Conservation (phyloP, 148 eudicot genomes). For the Vaccinium corymbosum region DNA sequence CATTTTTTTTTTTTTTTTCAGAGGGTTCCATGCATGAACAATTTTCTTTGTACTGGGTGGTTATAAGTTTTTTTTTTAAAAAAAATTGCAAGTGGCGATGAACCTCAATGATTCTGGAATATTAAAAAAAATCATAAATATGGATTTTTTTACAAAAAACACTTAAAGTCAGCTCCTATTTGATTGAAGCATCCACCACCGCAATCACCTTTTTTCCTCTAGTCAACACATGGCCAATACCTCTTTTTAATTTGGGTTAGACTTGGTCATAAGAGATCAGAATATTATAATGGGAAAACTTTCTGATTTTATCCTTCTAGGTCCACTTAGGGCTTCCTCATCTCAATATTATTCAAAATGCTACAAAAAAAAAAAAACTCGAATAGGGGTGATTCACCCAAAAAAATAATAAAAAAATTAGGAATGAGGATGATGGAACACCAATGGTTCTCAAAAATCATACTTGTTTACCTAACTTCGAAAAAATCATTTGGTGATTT, state of each 20-base stretch:
- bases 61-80: background rate
- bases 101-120: background rate
- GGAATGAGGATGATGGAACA: too few relatives aligned
- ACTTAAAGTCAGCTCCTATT: background rate
- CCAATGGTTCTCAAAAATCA: too few relatives aligned
- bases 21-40: too few relatives aligned
- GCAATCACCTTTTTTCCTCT: background rate
- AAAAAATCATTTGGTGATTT: too few relatives aligned
- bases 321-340: background rate
- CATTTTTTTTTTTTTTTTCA: too few relatives aligned
- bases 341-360: background rate
- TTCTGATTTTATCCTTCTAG: background rate
- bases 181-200: background rate
- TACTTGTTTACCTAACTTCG: too few relatives aligned
- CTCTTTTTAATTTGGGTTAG: background rate
- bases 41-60: too few relatives aligned
- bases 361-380: background rate
- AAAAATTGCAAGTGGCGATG: background rate
- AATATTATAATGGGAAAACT: background rate
- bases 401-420: too few relatives aligned
- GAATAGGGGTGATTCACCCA: background rate
- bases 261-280: background rate
- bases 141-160: background rate
- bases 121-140: background rate
- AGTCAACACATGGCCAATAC: background rate